Conservation (phyloP, 225 moss, liverwort and hornwort genomes). For the Physcomitrium patens region DNA sequence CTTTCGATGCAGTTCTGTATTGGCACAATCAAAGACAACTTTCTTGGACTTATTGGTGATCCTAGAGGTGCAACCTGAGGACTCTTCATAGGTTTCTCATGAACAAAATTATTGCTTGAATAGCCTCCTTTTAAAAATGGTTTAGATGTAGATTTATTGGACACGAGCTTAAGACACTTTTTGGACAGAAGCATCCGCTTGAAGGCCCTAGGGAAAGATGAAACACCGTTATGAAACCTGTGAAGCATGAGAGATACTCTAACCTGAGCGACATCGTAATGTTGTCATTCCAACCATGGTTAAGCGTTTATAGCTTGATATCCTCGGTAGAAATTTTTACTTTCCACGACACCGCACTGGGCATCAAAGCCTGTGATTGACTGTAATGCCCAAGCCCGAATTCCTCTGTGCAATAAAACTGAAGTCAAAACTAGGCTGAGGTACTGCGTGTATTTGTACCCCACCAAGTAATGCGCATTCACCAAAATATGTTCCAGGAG, state of each 20-base stretch:
- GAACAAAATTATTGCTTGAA: background rate
- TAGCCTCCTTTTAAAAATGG: background rate
- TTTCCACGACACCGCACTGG: background rate
- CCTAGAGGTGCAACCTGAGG: conserved; percentile 61
- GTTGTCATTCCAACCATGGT: background rate
- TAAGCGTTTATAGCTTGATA: background rate
- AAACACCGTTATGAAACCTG: background rate
- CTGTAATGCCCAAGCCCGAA: background rate
- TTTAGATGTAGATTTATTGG: conserved; percentile 6
- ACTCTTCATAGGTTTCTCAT: background rate
- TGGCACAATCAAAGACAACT: conserved; percentile 92
- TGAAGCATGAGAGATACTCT: background rate
- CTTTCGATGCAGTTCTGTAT: conserved; percentile 73
- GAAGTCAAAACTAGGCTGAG: too few species aligned
- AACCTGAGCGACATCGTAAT: background rate
- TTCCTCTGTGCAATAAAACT: background rate
- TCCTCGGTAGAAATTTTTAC: background rate
- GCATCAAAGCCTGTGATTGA: background rate
- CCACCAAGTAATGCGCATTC: too few species aligned
- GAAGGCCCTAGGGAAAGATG: background rate
- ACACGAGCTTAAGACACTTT: background rate
- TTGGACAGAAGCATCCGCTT: background rate
- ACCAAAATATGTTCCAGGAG: too few species aligned
- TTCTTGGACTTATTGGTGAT: conserved; percentile 84
- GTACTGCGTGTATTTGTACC: too few species aligned